Conservation (phyloP, 2,329 filamentous ascomycete genomes). For the Colletotrichum caudatum region DNA sequence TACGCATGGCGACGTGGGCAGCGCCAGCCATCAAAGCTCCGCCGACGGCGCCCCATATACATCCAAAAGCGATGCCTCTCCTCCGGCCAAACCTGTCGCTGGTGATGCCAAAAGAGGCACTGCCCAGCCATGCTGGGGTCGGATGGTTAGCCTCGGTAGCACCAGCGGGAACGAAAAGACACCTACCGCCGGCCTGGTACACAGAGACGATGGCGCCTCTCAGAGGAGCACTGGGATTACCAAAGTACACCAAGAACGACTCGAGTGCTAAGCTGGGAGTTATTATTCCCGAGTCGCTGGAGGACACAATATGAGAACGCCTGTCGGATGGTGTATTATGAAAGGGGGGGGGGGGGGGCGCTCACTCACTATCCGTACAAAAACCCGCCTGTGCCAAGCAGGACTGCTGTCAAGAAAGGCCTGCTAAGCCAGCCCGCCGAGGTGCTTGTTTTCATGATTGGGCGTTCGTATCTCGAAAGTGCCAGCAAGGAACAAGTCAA, state of each 20-base stretch:
- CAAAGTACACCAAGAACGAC: conserved; percentile 53
- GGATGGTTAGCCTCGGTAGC: not conserved
- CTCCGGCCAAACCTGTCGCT: conserved; percentile 54
- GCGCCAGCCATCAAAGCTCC: conserved; percentile 56
- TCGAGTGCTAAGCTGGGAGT: conserved; percentile 54
- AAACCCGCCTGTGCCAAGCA: conserved; percentile 56
- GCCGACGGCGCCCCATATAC: conserved; percentile 54
- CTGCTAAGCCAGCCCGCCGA: conserved; percentile 50
- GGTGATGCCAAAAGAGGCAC: conserved; percentile 54
- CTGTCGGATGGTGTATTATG: not conserved
- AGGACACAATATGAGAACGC: conserved; percentile 4
- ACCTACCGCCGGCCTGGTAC: conserved; percentile 54
- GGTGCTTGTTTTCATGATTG: conserved; percentile 31
- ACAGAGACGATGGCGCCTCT: conserved; percentile 56
- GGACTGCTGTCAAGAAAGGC: conserved; percentile 54
- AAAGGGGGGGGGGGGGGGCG: not conserved
- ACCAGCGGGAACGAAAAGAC: no score
- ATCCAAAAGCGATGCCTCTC: conserved; percentile 56
- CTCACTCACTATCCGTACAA: conserved; percentile 54
- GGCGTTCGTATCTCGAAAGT: not conserved
- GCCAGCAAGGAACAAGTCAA: not conserved
- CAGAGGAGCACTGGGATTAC: conserved; percentile 50
- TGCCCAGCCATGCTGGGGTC: conserved; percentile 53
- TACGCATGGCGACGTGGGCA: conserved; percentile 55
- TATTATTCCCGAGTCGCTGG: conserved; percentile 57